Base-by-base conservation (phyloP, 345 rosid species). In the Viola odorata region DNA sequence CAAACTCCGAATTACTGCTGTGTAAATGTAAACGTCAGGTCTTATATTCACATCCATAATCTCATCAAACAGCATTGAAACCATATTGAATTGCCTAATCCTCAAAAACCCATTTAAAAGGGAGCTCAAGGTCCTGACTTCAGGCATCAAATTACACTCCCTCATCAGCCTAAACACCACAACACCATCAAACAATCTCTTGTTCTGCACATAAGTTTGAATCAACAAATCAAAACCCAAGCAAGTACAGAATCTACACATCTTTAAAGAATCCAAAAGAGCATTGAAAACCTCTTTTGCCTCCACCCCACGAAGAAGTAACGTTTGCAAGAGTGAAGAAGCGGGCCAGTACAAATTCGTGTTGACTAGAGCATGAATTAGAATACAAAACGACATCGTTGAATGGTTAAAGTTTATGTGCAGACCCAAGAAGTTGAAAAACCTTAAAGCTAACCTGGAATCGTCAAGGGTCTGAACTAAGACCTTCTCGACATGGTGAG, bases 381-480 rank as follows among this genome's bases (percentile, higher is more conserved):
- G 74, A 15, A 87, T 79, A 64, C 97, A 94, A 72, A 85, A 90
- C 50, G 99, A 86, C 58, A 75, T 57, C 10, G 83, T 55, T 0
- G 99, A 86, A 60, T 92, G 99, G 72, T 73, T 57, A 71, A 87
- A 84, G 61, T 72, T 75, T 50, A 63, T 73, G 73, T 94, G 99
- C 76, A 94, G 64, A 15, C 99, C 99, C 7, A 94, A 76, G 73
- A 87, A 94, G 69, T 94, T 90, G 76, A 94, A 94, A 75, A 90
- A 90, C 65, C 95, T 68, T 37, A 87, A 69, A 65, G 90, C 87
- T 39, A 94, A 76, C 82, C 77, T 81, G 62, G 90, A 75, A 68
- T 90, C 95, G 58, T 90, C 91, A 0, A 87, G 67, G 59, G 82
- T 80, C 53, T 69, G 82, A 57, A 81, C 60, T 63, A 90, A 69